Conservation (phyloP, 2,329 filamentous ascomycete species). For the Diaporthe citrichinensis region DNA sequence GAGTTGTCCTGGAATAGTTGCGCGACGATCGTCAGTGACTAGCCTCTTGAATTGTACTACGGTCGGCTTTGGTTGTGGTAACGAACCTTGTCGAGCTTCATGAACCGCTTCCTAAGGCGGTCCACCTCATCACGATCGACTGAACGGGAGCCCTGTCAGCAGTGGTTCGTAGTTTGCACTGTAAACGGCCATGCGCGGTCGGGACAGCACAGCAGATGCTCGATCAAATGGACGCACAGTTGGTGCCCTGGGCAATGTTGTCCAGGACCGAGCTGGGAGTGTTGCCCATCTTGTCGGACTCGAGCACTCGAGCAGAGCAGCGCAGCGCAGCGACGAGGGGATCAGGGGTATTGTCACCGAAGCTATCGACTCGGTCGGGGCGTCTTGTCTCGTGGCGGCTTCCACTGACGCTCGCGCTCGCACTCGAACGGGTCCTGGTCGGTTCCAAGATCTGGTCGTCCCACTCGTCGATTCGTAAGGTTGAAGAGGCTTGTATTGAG, state of each 20-base stretch:
- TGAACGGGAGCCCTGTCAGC: conserved; percentile 53
- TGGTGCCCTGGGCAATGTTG: conserved; percentile 95
- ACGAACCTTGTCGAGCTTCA: conserved; percentile 97
- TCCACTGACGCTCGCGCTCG: conserved; percentile 27
- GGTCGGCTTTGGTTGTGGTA: not conserved
- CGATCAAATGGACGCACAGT: conserved; percentile 73
- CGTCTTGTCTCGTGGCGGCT: conserved; percentile 20
- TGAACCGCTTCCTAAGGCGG: conserved; percentile 94
- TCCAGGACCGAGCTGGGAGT: conserved; percentile 84
- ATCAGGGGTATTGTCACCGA: conserved; percentile 14
- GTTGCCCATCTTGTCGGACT: conserved; percentile 70
- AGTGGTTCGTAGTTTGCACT: not conserved
- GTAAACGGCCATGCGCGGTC: not conserved
- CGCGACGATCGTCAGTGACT: conserved; percentile 26
- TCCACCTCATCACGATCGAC: conserved; percentile 98
- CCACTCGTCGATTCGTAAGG: not conserved
- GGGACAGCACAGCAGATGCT: not conserved
- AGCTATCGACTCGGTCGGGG: not conserved
- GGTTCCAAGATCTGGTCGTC: not conserved
- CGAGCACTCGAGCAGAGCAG: no score
- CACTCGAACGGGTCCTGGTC: conserved; percentile 32
- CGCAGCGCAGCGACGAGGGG: conserved; percentile 18
- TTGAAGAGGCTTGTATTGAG: not conserved
- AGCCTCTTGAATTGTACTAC: not conserved
- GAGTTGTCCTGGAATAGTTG: conserved; percentile 82